A percentile compares a stretch with the other conserved stretches of the same genome.
Conservation (phyloP, 2,329 filamentous ascomycete genomes). For the Cephalotrichum gorgonifer region DNA sequence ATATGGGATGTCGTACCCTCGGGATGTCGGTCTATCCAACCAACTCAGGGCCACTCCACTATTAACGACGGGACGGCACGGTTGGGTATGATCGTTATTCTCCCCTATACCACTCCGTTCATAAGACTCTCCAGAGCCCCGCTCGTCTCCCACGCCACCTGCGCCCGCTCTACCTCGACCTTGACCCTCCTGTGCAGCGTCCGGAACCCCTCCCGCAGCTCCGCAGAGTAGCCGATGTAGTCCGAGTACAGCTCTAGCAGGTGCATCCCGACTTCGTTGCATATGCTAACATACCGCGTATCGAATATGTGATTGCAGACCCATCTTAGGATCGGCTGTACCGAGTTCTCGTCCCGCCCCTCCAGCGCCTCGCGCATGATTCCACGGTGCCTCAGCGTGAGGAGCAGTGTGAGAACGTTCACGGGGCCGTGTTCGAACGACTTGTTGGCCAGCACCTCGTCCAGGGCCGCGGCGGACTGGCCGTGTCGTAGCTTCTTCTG, state of each 20-base stretch:
- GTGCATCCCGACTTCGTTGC: conserved; percentile 72
- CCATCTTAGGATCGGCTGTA: conserved; percentile 80
- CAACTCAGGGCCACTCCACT: background rate
- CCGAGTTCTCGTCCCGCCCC: conserved; percentile 67
- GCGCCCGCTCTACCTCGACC: conserved; percentile 70
- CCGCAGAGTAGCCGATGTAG: conserved; percentile 61
- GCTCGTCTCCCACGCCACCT: conserved; percentile 68
- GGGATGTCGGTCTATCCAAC: too few species aligned
- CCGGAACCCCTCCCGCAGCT: conserved; percentile 62
- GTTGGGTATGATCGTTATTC: background rate
- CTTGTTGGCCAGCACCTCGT: conserved; percentile 56
- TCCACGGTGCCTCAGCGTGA: conserved; percentile 77
- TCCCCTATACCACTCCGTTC: conserved; percentile 10
- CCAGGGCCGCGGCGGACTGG: conserved; percentile 66
- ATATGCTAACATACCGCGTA: conserved; percentile 69
- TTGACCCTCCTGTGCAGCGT: conserved; percentile 61
- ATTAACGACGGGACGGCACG: background rate
- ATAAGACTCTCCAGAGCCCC: conserved; percentile 77
- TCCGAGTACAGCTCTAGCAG: conserved; percentile 82
- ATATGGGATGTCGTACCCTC: too few species aligned
- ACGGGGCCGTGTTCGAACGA: conserved; percentile 46
- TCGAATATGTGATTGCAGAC: conserved; percentile 70
- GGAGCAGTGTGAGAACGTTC: conserved; percentile 64
- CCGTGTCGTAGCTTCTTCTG: conserved; percentile 72
- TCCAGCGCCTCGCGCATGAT: conserved; percentile 73